Percentiles rank a stretch among this genome's conserved stretches.
These are phyloP conservation scores for Picea mariana DNA, from an alignment of 83 land plant species.

Conservation along the genomic window DNA sequence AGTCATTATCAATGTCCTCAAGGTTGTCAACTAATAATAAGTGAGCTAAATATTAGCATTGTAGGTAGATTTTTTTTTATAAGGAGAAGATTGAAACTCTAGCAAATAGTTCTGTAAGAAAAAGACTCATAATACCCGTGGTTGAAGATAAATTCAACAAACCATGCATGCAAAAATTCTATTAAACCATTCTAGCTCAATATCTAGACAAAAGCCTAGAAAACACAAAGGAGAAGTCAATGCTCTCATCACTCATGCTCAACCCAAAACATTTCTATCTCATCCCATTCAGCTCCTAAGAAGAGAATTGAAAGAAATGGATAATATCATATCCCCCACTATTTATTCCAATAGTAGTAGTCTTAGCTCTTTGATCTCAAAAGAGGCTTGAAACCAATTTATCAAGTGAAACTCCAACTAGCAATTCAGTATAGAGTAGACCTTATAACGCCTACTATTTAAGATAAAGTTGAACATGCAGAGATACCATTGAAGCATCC, in stretches of 20 bases:
- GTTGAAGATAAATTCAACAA: too few species aligned
- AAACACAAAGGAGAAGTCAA: not conserved
- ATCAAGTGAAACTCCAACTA: too few species aligned
- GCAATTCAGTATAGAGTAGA: not conserved
- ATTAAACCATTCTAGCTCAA: not conserved
- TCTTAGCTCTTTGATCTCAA: not conserved
- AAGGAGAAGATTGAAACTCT: too few species aligned
- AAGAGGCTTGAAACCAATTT: not conserved
- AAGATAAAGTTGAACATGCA: too few species aligned
- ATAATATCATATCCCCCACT: not conserved
- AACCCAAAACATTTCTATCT: not conserved
- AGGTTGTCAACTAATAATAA: too few species aligned
- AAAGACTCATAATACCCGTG: too few species aligned
- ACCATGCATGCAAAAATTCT: not conserved
- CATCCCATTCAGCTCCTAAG: not conserved
- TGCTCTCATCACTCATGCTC: not conserved
- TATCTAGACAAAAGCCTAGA: not conserved
- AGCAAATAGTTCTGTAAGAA: too few species aligned
- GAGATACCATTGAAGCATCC: not conserved
- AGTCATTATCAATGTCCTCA: too few species aligned
- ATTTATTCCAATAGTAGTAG: not conserved
- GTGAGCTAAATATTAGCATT: too few species aligned
- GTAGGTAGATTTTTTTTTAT: too few species aligned
- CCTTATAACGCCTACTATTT: too few species aligned
- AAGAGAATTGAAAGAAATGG: not conserved